Evolutionary conservation across 2,329 filamentous ascomycete genomes (phyloP), one percentile per base, ranked within the genome.

Genomic region (Acephala macrosclerotiorum): DNA sequence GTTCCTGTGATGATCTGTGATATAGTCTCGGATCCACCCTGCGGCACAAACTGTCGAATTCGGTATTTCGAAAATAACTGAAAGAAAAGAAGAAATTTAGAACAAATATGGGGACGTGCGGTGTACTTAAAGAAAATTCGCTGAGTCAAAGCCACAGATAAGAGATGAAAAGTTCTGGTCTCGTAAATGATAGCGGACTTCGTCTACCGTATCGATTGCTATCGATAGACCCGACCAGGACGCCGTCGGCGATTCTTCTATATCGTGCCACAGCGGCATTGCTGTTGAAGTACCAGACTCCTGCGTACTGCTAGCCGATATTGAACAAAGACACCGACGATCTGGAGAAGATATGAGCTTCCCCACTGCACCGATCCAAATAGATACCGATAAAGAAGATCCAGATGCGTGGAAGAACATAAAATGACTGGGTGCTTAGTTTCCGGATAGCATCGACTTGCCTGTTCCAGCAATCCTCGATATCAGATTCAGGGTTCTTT

Each of bases 91-190:
- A 29, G 6, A 33, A 33, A 53, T 14, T 16, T 3, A 18, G n/a
- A 22, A 11, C 7, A 33, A 16, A 60, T 7, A 25, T 22, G 49
- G 66, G 56, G 60, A 36, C 33, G 53, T 29, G 53, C 22, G 53
- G 29, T 38, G 45, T 66, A 63, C 64, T 67, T 71, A 62, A 71
- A 62, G 42, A 66, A 36, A 47, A 55, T 47, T 57, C 35, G 11
- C 55, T 42, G 42, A 12, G 18, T 9, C 51, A 49, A 65, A 68
- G 66, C 66, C 66, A 69, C 60, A 68, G 70, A 71, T 71, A 70
- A 71, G 68, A 29, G 61, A 64, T 49, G 40, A 61, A 35, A 53
- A 53, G 29, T 25, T 51, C 20, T 57, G 26, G 26, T 57, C 20
- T 57, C 62, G 49, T 53, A 11, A 49, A 29, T 42, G 49, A 53